A percentile compares a stretch with the other conserved stretches of the same genome.
phyloP scores from a whole-genome alignment of 2,329 filamentous ascomycete genomes.

The Niveomyces coronatus region DNA sequence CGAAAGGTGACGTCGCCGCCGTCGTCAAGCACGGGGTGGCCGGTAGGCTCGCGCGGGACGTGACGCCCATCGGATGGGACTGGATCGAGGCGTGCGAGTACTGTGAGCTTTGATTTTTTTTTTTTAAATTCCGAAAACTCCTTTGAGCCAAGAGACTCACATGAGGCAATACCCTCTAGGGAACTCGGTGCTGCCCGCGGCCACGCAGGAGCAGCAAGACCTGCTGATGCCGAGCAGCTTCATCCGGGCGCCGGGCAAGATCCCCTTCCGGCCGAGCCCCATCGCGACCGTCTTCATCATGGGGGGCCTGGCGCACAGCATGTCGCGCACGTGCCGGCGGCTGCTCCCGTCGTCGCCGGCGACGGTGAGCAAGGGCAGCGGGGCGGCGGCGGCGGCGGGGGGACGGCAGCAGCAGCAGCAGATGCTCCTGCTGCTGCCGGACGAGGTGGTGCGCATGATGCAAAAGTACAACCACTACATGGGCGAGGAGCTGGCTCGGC shows the following conservation, averaged over 20 bases:
- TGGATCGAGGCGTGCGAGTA: not conserved
- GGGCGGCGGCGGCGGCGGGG: too few species aligned
- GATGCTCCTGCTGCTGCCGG: too few species aligned
- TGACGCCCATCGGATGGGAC: not conserved
- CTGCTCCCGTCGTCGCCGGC: too few species aligned
- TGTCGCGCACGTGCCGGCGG: not conserved
- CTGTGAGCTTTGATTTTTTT: not conserved
- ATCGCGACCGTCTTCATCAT: not conserved
- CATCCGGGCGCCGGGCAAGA: not conserved
- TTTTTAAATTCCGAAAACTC: too few species aligned
- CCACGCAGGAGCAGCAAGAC: not conserved
- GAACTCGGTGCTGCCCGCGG: not conserved
- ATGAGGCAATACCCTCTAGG: not conserved
- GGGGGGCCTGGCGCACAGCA: not conserved
- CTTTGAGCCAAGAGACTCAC: too few species aligned
- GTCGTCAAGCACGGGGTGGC: not conserved
- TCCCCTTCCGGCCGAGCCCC: not conserved
- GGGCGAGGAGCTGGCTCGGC: not conserved
- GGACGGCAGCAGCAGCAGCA: too few species aligned
- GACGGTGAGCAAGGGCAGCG: too few species aligned
- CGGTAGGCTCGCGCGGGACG: not conserved
- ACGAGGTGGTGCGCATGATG: not conserved
- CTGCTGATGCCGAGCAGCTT: not conserved
- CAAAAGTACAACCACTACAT: not conserved
- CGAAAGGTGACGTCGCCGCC: not conserved